These are phyloP conservation scores for Bryum argenteum DNA, from an alignment of 225 moss, liverwort and hornwort species.

Conservation along the genomic window DNA sequence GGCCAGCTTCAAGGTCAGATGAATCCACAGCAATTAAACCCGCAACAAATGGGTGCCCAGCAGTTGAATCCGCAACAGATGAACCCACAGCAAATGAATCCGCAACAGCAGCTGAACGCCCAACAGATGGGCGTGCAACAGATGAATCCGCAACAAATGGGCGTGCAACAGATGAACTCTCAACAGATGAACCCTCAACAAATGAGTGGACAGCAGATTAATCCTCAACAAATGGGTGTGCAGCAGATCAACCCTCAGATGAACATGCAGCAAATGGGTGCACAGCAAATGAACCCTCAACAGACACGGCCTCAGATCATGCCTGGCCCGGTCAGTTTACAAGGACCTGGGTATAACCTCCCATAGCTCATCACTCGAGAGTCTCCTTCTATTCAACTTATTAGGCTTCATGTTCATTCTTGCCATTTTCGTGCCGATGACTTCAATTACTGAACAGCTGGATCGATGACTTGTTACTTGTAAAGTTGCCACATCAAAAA, in stretches of 20 bases:
- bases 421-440: slow-evolving; percentile 11
- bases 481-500: slow-evolving; percentile 14
- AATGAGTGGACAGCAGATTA: slow-evolving; percentile 31
- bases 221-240: slow-evolving; percentile 45
- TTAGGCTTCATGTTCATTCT: not conserved
- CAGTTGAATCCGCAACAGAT: slow-evolving; percentile 34
- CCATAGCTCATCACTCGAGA: slow-evolving; percentile 30
- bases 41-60: slow-evolving; percentile 27
- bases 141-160: slow-evolving; percentile 35
- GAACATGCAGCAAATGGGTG: slow-evolving; percentile 43
- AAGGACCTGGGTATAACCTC: slow-evolving; percentile 47
- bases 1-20: slow-evolving; percentile 67
- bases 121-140: slow-evolving; percentile 32
- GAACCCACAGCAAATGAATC: slow-evolving; percentile 29
- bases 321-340: slow-evolving; percentile 51
- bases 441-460: slow-evolving; percentile 10
- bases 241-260: slow-evolving; percentile 48
- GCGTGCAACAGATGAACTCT: slow-evolving; percentile 31
- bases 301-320: slow-evolving; percentile 51
- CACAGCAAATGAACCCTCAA: slow-evolving; percentile 54
- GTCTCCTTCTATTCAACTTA: not conserved
- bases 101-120: slow-evolving; percentile 30
- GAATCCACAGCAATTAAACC: slow-evolving; percentile 34
- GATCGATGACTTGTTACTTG: slow-evolving; percentile 13
- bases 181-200: slow-evolving; percentile 32